phyloP scores from a whole-genome alignment of 1,139 yeast species.

The Yamadazyma diddensiae region DNA sequence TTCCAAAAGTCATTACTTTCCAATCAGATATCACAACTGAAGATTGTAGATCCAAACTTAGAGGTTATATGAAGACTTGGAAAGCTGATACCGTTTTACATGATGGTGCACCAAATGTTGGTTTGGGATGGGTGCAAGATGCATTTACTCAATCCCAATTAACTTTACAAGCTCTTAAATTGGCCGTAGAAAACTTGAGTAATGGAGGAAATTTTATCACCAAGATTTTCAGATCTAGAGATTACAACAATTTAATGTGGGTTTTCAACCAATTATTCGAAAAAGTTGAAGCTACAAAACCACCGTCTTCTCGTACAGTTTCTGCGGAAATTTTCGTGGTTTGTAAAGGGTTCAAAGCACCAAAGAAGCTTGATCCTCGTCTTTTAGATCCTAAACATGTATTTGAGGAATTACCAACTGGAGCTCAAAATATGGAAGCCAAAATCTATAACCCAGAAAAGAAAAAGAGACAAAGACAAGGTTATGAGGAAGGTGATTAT shows the following conservation, averaged over 20 bases:
- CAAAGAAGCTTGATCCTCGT: slow-evolving; percentile 90
- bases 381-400: slow-evolving; percentile 89
- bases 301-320: slow-evolving; percentile 97
- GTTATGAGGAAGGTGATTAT: slow-evolving; percentile 95
- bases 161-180: slow-evolving; percentile 85
- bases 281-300: slow-evolving; percentile 96
- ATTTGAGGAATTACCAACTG: slow-evolving; percentile 84
- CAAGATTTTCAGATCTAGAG: slow-evolving; percentile 94
- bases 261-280: slow-evolving; percentile 94
- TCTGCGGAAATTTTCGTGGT: slow-evolving; percentile 99
- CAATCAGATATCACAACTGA: slow-evolving; percentile 98
- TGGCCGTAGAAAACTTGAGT: slow-evolving; percentile 90
- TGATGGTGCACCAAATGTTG: slow-evolving; percentile 99
- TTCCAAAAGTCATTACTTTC: slow-evolving; percentile 91
- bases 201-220: slow-evolving; percentile 98
- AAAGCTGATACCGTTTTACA: slow-evolving; percentile 97
- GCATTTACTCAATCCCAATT: slow-evolving; percentile 97
- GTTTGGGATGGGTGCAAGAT: slow-evolving; percentile 99
- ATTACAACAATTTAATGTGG: slow-evolving; percentile 96
- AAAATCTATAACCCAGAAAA: slow-evolving; percentile 92
- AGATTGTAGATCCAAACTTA: slow-evolving; percentile 88
- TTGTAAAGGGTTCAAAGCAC: slow-evolving; percentile 94
- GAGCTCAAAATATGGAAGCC: slow-evolving; percentile 80
- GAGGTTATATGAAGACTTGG: slow-evolving; percentile 98
- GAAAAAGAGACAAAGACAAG: slow-evolving; percentile 87